phyloP scores from a whole-genome alignment of 805 yeast genomes.

The Kodamaea kakaduensis region DNA sequence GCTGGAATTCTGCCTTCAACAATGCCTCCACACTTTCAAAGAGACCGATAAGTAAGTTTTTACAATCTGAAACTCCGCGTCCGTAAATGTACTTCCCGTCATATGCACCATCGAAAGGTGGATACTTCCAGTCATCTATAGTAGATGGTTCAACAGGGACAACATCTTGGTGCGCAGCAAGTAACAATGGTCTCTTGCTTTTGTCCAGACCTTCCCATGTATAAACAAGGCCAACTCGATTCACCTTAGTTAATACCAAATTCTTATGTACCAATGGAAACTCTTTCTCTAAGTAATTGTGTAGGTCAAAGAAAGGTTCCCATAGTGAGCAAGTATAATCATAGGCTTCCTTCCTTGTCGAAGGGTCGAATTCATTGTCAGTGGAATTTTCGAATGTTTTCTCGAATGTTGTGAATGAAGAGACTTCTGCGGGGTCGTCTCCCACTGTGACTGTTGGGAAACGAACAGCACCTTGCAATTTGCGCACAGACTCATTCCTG shows the following conservation, averaged over 20 bases:
- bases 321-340: too few species aligned
- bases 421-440: too few species aligned
- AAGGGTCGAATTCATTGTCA: too few species aligned
- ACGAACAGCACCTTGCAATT: conserved; percentile 25
- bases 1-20: conserved; percentile 32
- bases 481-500: conserved; percentile 19
- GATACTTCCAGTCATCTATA: conserved; percentile 34
- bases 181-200: conserved; percentile 31
- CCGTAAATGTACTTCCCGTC: conserved; percentile 33
- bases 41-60: conserved; percentile 41
- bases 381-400: too few species aligned
- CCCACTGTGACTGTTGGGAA: conserved; percentile 36
- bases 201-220: conserved; percentile 34
- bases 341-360: too few species aligned
- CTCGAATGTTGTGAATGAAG: too few species aligned
- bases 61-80: conserved; percentile 37
- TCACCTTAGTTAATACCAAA: conserved; percentile 31
- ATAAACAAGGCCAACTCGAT: conserved; percentile 34
- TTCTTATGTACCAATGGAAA: conserved; percentile 33
- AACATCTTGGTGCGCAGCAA: conserved; percentile 41
- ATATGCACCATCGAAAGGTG: conserved; percentile 34
- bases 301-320: conserved; percentile 17
- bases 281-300: conserved; percentile 26
- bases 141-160: conserved; percentile 40
- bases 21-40: conserved; percentile 35